Evolutionary conservation across 2,329 filamentous ascomycete genomes (phyloP), one percentile per base, ranked within the genome.

Genomic region (Acrocalymma vagum): DNA sequence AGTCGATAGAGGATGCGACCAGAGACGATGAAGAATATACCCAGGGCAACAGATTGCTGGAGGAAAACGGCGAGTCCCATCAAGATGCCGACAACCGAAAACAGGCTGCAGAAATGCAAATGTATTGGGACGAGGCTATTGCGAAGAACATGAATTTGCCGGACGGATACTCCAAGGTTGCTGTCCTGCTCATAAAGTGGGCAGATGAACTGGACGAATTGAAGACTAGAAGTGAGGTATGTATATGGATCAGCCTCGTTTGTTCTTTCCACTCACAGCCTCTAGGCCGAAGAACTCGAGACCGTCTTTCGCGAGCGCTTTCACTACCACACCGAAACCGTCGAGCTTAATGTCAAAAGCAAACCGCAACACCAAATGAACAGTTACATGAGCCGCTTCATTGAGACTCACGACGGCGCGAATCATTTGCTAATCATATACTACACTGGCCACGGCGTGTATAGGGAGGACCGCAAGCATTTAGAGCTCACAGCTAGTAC

Each of bases 401-500:
- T 67, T 8, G 40, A 50, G 5, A 49, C 59, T 14, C 38, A 67
- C 23, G 56, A 68, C 23, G 64, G 62, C 3, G 55, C 59, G 1
- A 51, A 64, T 30, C 67, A 59, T 26, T 50, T 69, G 4, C 45
- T 70, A 20, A 69, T 71, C 21, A 52, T 72, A 14, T 73, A 72
- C 51, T 73, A 72, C 36, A 72, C 64, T 2, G 70, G 70, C 0
- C 69, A 72, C 40, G 66, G 67, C 10, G 39, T 55, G 1, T 70
- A 52, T 26, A 24, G 41, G 1, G 54, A 63, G 2, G 37, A 53
- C 6, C 42, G 40, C 8, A 52, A 63, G 17, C 47, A 44, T 13
- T 39, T 70, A 3, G 52, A 68, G 40, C 38, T 71, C 11, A 55
- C 56, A 3, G 63, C 53, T 9, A 51, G 33, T 15, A 32, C 38